Conservation (phyloP, 305 asterid genomes). For the Withania somnifera region DNA sequence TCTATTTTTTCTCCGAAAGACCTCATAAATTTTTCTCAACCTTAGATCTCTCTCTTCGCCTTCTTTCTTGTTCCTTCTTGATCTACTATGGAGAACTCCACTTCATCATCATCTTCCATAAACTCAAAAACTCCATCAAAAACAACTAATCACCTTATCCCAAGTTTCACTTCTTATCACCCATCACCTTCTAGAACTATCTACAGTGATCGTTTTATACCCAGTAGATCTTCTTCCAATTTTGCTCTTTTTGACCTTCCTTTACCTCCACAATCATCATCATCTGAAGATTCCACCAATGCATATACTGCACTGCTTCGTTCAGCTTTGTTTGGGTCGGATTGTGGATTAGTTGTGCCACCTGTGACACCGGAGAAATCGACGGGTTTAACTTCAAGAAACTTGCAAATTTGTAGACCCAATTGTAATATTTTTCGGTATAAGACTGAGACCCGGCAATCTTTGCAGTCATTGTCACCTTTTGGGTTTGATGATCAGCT, state of each 20-base stretch:
- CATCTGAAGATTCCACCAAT: conserved; percentile 31
- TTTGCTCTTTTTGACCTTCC: conserved; percentile 66
- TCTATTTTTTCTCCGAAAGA: no score
- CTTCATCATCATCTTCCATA: background rate
- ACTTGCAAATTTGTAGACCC: conserved; percentile 35
- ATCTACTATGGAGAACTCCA: background rate
- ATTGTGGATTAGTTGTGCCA: conserved; percentile 20
- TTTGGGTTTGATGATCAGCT: conserved; percentile 67
- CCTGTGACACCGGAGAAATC: conserved; percentile 58
- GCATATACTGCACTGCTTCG: conserved; percentile 58
- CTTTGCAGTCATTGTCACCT: conserved; percentile 55
- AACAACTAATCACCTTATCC: background rate
- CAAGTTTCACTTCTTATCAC: conserved; percentile 16
- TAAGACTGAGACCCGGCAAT: conserved; percentile 61
- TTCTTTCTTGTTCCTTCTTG: background rate
- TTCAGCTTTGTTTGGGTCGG: conserved; percentile 61
- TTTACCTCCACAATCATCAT: conserved; percentile 11
- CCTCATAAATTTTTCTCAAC: no score
- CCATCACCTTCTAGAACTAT: conserved; percentile 56
- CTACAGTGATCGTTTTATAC: conserved; percentile 82
- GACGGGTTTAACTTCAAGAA: conserved; percentile 13
- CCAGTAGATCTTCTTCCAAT: conserved; percentile 69
- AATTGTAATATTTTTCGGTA: conserved; percentile 70
- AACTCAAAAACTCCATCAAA: conserved; percentile 32
- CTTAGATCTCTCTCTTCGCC: no score